These are phyloP conservation scores for Saitozyma sp. DNA, from an alignment of 768 basidiomycete species.

Conservation along the genomic window DNA sequence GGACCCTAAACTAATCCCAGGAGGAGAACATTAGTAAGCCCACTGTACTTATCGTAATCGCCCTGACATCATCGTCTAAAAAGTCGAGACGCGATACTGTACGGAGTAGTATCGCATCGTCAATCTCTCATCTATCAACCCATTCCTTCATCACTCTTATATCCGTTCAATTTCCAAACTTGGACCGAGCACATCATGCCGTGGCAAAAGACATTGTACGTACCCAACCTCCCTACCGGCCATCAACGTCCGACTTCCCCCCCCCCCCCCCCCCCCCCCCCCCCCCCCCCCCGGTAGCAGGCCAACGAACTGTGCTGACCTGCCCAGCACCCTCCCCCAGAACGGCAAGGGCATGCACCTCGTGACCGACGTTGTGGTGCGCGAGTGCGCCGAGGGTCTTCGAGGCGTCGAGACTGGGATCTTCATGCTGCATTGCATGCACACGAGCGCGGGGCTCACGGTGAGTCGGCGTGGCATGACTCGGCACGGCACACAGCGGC, in stretches of 20 bases:
- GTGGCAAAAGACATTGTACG: conserved; percentile 80
- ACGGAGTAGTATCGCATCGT: background rate
- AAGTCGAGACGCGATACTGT: background rate
- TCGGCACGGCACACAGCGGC: too few species aligned
- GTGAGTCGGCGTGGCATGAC: conserved; percentile 61
- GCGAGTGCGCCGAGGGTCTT: conserved; percentile 69
- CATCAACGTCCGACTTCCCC: background rate
- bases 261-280: background rate
- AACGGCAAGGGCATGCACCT: conserved; percentile 65
- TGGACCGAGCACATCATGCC: conserved; percentile 61
- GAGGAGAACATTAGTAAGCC: too few species aligned
- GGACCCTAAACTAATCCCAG: too few species aligned
- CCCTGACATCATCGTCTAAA: background rate
- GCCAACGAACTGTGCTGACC: background rate
- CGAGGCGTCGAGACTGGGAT: conserved; percentile 76
- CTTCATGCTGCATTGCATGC: conserved; percentile 78
- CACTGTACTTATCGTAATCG: too few species aligned
- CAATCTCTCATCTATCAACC: background rate
- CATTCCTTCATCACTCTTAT: too few species aligned
- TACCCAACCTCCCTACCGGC: background rate
- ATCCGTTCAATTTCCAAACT: background rate
- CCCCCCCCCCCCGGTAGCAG: background rate
- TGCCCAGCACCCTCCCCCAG: conserved; percentile 41
- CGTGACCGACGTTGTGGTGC: conserved; percentile 72
- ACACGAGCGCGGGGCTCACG: conserved; percentile 56